A percentile compares a stretch with the other conserved stretches of the same genome.
phyloP scores from a whole-genome alignment of 148 eudicot genomes.

The Polygonum maritimum region DNA sequence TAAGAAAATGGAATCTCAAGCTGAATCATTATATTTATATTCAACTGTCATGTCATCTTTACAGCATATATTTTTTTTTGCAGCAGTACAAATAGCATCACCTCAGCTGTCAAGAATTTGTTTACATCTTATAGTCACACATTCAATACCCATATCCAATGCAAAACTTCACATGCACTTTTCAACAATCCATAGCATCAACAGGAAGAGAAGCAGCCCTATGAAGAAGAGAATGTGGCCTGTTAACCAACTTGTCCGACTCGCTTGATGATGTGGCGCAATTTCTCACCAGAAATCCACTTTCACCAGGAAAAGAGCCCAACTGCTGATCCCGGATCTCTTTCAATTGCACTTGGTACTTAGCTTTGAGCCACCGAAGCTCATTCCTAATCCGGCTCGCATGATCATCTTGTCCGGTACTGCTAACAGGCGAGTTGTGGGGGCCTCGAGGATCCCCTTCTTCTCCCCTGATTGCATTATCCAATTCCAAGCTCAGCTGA shows the following conservation, averaged over 20 bases:
- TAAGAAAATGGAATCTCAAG: not conserved
- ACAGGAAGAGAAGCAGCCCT: slow-evolving; percentile 71
- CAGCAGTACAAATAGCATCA: not conserved
- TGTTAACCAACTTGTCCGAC: slow-evolving; percentile 28
- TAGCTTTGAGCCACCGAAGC: slow-evolving; percentile 41
- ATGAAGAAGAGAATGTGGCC: slow-evolving; percentile 49
- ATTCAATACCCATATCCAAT: not conserved
- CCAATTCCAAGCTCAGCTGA: slow-evolving; percentile 20
- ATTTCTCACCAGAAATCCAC: not conserved
- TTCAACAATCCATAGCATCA: slow-evolving; percentile 54
- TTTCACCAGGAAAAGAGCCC: slow-evolving; percentile 10
- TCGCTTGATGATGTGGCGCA: slow-evolving; percentile 22
- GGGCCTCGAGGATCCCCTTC: slow-evolving; percentile 21
- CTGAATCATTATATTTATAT: not conserved
- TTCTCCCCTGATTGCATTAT: slow-evolving; percentile 14
- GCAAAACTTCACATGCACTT: not conserved
- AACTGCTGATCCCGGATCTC: slow-evolving; percentile 31
- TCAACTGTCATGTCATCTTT: slow-evolving; percentile 6
- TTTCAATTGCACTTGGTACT: slow-evolving; percentile 44
- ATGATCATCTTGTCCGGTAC: slow-evolving; percentile 21
- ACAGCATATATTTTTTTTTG: not conserved
- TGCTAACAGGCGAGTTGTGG: slow-evolving; percentile 21
- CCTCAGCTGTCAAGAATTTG: slow-evolving; percentile 9
- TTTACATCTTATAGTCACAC: not conserved
- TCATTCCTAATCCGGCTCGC: slow-evolving; percentile 35